Conservation (phyloP, 805 yeast species). For the Komagataella pastoris region DNA sequence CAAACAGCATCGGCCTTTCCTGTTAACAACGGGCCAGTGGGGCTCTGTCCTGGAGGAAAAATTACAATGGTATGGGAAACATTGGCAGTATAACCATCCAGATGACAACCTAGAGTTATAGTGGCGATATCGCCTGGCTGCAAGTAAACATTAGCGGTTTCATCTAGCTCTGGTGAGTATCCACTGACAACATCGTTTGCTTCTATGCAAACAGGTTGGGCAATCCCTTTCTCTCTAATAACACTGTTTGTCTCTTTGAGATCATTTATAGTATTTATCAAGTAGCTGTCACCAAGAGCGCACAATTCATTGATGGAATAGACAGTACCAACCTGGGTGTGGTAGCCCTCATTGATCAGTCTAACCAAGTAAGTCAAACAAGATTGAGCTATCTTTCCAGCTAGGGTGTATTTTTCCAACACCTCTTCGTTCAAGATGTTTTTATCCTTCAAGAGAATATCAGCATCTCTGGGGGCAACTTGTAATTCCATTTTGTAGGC, state of each 20-base stretch:
- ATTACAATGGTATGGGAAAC: constrained; percentile 80
- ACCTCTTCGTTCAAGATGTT: constrained; percentile 51
- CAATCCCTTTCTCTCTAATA: constrained; percentile 81
- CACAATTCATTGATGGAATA: constrained; percentile 62
- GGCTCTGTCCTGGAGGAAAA: constrained; percentile 46
- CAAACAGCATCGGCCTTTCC: constrained; percentile 78
- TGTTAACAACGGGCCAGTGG: constrained; percentile 74
- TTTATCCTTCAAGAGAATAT: constrained; percentile 56
- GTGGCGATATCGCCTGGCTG: constrained; percentile 78
- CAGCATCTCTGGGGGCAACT: constrained; percentile 32
- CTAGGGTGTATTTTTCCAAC: constrained; percentile 73
- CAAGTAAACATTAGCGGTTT: constrained; percentile 31
- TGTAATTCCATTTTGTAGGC: not conserved
- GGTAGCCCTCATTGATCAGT: constrained; percentile 66
- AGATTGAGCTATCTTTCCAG: constrained; percentile 83
- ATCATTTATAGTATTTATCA: constrained; percentile 42
- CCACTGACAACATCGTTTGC: constrained; percentile 68
- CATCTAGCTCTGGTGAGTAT: constrained; percentile 78
- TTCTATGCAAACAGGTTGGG: constrained; percentile 83
- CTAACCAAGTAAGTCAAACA: constrained; percentile 52
- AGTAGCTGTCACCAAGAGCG: constrained; percentile 65
- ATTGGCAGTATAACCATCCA: constrained; percentile 89
- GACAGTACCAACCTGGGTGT: constrained; percentile 33
- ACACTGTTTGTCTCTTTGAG: constrained; percentile 38
- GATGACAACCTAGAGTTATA: constrained; percentile 75